Conservation (phyloP, 1,284 basidiomycete genomes). For the Ceratobasidium sp. region DNA sequence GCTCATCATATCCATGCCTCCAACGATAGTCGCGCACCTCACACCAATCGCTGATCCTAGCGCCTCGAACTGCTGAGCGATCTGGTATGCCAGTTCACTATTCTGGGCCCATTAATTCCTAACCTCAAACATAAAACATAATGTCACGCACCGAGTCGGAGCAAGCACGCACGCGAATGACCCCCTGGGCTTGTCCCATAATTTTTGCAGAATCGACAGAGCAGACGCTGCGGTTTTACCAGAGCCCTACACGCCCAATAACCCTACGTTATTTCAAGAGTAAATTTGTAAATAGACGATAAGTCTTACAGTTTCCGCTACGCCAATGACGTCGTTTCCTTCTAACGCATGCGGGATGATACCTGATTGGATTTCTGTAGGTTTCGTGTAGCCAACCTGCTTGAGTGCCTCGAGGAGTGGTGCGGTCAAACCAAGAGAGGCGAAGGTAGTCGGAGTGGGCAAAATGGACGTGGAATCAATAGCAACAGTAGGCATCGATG, state of each 20-base stretch:
- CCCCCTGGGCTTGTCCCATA: slow-evolving; percentile 96
- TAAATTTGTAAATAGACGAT: background rate
- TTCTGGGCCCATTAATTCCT: background rate
- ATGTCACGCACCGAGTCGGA: slow-evolving; percentile 75
- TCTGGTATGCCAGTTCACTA: slow-evolving; percentile 98
- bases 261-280: background rate
- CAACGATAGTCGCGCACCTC: slow-evolving; percentile 91
- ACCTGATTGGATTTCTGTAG: slow-evolving; percentile 93
- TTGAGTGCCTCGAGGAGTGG: slow-evolving; percentile 90
- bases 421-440: slow-evolving; percentile 85
- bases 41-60: slow-evolving; percentile 96
- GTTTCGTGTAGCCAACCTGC: slow-evolving; percentile 85
- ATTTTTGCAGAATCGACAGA: slow-evolving; percentile 93
- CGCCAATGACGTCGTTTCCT: slow-evolving; percentile 96
- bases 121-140: no score
- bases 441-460: slow-evolving; percentile 59
- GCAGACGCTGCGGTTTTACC: slow-evolving; percentile 99
- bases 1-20: slow-evolving; percentile 94
- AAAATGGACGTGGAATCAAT: background rate
- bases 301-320: slow-evolving; percentile 80
- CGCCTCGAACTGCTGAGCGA: slow-evolving; percentile 95
- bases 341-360: slow-evolving; percentile 91
- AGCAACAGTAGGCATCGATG: background rate
- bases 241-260: slow-evolving; percentile 71
- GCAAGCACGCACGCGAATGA: slow-evolving; percentile 95